These are phyloP conservation scores for Colletotrichum lentis DNA, from an alignment of 2,329 filamentous ascomycete genomes.

Conservation along the genomic window DNA sequence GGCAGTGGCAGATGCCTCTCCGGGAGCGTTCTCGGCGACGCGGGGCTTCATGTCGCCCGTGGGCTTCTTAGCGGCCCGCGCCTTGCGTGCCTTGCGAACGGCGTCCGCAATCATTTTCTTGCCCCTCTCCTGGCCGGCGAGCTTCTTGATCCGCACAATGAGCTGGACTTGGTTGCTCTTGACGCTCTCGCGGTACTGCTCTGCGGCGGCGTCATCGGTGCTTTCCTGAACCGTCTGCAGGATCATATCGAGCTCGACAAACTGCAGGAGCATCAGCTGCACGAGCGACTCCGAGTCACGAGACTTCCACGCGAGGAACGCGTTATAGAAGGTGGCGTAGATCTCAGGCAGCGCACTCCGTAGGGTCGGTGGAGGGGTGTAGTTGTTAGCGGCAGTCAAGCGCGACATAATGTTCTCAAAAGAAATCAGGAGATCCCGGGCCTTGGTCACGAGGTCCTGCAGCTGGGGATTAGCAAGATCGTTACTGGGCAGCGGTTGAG, in stretches of 20 bases:
- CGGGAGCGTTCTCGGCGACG: slow-evolving; percentile 60
- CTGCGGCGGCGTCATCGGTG: slow-evolving; percentile 75
- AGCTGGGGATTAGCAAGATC: slow-evolving; percentile 69
- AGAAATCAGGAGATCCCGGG: slow-evolving; percentile 77
- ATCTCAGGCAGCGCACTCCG: slow-evolving; percentile 70
- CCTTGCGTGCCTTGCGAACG: slow-evolving; percentile 74
- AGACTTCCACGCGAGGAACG: slow-evolving; percentile 85
- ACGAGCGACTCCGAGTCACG: slow-evolving; percentile 80
- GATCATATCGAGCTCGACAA: slow-evolving; percentile 84
- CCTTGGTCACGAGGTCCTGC: slow-evolving; percentile 79
- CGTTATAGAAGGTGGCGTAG: slow-evolving; percentile 78
- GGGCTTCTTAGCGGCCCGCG: slow-evolving; percentile 70
- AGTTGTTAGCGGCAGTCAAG: slow-evolving; percentile 71
- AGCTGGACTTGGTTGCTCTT: slow-evolving; percentile 82
- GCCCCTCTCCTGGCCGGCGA: slow-evolving; percentile 75
- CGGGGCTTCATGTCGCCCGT: slow-evolving; percentile 76
- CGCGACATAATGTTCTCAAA: slow-evolving; percentile 78
- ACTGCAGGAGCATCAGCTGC: slow-evolving; percentile 86
- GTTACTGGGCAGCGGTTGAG: slow-evolving; percentile 56
- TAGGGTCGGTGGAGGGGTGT: slow-evolving; percentile 69
- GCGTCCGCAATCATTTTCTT: slow-evolving; percentile 78
- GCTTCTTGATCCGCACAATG: slow-evolving; percentile 79
- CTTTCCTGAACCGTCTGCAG: slow-evolving; percentile 84
- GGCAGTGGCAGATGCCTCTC: slow-evolving; percentile 50
- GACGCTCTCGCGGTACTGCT: slow-evolving; percentile 81